Percentiles rank a stretch among this genome's conserved stretches.
Conservation (phyloP, 371 early-diverging fungal genomes). For the Saksenaea oblongispora region DNA sequence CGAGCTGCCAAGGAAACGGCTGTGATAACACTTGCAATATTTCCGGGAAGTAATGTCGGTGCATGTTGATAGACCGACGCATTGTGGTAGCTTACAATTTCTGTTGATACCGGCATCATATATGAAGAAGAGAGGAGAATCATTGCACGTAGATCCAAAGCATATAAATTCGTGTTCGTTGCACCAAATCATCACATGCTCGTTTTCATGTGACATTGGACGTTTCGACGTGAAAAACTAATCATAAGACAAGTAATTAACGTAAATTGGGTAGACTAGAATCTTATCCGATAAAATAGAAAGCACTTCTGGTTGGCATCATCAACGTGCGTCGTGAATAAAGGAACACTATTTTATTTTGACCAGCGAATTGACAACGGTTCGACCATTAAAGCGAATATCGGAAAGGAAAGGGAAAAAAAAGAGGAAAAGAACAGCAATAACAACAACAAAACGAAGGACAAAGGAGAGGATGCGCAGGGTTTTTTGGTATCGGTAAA, state of each 20-base stretch:
- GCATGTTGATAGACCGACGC: not conserved
- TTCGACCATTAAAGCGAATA: too few relatives aligned
- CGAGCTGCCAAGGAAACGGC: constrained; percentile 34
- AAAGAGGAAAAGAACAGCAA: not conserved
- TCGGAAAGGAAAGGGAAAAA: not conserved
- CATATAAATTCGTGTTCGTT: not conserved
- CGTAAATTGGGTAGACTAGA: too few relatives aligned
- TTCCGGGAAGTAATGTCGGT: constrained; percentile 27
- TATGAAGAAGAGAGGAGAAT: not conserved
- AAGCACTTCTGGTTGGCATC: too few relatives aligned
- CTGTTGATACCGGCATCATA: not conserved
- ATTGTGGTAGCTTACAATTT: not conserved
- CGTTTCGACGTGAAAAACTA: not conserved
- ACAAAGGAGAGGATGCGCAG: not conserved
- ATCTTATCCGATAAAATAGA: too few relatives aligned
- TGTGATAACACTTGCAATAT: constrained; percentile 30
- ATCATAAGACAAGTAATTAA: too few relatives aligned
- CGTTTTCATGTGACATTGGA: not conserved
- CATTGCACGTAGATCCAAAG: not conserved
- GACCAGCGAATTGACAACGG: too few relatives aligned
- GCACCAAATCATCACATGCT: not conserved
- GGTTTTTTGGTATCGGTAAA: not conserved
- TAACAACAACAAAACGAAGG: not conserved
- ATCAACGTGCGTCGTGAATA: too few relatives aligned
- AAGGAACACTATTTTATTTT: too few relatives aligned